These are phyloP conservation scores for Medicago ruthenica DNA, from an alignment of 306 rosid species.

Conservation along the genomic window DNA sequence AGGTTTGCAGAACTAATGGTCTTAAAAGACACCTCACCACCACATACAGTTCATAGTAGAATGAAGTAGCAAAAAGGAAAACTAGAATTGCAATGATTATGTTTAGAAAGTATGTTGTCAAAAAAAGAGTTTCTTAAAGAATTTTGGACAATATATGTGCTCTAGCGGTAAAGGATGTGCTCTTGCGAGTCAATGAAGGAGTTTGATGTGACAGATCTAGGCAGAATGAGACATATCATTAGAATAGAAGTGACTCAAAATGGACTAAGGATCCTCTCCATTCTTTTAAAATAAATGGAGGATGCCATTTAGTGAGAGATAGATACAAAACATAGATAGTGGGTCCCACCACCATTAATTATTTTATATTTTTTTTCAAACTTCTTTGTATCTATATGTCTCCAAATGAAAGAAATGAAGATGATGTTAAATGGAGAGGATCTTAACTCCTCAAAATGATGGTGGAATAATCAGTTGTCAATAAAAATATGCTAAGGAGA, in stretches of 20 bases:
- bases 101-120: background rate
- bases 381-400: too few relatives aligned
- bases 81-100: background rate
- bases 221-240: background rate
- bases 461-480: background rate
- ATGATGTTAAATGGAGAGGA: too few relatives aligned
- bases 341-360: too few relatives aligned
- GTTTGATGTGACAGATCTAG: background rate
- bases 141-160: background rate
- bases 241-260: background rate
- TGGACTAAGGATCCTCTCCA: too few relatives aligned
- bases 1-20: background rate
- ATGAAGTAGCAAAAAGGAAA: background rate
- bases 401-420: too few relatives aligned
- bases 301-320: too few relatives aligned
- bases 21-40: background rate
- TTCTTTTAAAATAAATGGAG: too few relatives aligned
- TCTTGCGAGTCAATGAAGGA: background rate
- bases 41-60: background rate
- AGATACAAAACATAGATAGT: too few relatives aligned
- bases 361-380: too few relatives aligned
- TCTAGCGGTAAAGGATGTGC: background rate
- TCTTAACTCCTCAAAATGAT: background rate
- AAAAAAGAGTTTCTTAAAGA: background rate
- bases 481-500: background rate